Evolutionary conservation across 2,329 filamentous ascomycete genomes (phyloP).

Genomic region (Fonsecaea erecta): DNA sequence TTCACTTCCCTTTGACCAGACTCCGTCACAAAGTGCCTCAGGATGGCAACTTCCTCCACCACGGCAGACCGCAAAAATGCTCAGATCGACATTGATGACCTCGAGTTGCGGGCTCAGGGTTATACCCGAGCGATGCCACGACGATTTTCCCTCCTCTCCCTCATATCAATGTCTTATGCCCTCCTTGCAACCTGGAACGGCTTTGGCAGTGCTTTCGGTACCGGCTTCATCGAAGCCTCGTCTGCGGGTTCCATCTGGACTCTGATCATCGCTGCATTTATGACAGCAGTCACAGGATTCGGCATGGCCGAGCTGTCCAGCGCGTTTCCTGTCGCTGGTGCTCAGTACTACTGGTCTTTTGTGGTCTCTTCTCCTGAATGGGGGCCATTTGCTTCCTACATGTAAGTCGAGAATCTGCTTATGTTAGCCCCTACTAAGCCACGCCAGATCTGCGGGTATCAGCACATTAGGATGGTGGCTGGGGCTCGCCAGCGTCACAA

Average conservation of each 20-base stretch:
- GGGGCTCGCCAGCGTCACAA: conserved; percentile 22
- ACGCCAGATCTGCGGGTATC: conserved; percentile 21
- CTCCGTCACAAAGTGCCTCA: background rate
- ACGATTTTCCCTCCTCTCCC: conserved; percentile 22
- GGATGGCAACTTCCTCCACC: background rate
- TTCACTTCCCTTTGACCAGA: background rate
- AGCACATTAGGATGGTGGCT: conserved; percentile 32
- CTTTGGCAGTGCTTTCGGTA: conserved; percentile 25
- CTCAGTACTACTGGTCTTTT: conserved; percentile 33
- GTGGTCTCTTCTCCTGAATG: conserved; percentile 20
- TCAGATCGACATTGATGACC: conserved; percentile 24
- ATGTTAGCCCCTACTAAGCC: background rate
- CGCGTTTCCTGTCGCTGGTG: conserved; percentile 21
- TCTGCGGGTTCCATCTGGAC: conserved; percentile 28
- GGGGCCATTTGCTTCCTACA: conserved; percentile 25
- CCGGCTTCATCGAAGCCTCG: conserved; percentile 24
- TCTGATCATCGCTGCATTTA: conserved; percentile 19
- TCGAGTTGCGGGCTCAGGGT: conserved; percentile 23
- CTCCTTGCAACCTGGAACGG: conserved; percentile 28
- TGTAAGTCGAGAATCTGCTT: conserved; percentile 13
- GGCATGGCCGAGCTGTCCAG: conserved; percentile 27
- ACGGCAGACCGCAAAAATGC: background rate
- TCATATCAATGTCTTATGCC: conserved; percentile 26
- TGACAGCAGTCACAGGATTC: conserved; percentile 25
- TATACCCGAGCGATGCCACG: conserved; percentile 26